These are phyloP conservation scores for Ophiostoma himal-ulmi DNA, from an alignment of 2,329 filamentous ascomycete species.

Conservation along the genomic window DNA sequence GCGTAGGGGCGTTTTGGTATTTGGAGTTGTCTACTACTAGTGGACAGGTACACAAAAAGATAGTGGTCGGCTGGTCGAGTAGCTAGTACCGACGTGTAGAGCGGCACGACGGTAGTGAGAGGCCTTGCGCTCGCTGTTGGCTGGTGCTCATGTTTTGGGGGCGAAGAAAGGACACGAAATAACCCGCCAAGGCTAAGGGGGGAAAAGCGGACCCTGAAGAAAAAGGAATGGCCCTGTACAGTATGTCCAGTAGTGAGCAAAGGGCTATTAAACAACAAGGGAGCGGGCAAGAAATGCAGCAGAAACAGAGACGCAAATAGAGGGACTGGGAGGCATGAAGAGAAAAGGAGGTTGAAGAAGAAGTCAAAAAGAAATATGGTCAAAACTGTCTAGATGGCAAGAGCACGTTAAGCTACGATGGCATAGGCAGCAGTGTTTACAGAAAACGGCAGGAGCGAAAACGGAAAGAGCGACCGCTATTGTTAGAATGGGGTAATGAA, in stretches of 20 bases:
- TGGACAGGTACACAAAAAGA: not conserved
- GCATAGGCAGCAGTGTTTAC: not conserved
- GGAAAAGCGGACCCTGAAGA: constrained; percentile 18
- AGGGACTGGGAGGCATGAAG: constrained; percentile 1
- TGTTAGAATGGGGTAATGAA: not conserved
- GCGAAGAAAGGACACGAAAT: constrained; percentile 21
- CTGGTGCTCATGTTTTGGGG: constrained; percentile 18
- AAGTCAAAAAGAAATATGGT: not conserved
- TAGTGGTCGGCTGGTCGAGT: not conserved
- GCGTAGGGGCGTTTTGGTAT: constrained; percentile 14
- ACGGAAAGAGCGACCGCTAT: constrained; percentile 10
- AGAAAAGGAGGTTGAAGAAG: not conserved
- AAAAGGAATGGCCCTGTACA: constrained; percentile 15
- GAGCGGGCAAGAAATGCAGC: constrained; percentile 4
- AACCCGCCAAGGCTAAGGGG: constrained; percentile 19
- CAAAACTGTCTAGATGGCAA: not conserved
- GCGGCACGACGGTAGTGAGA: not conserved
- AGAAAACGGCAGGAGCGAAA: constrained; percentile 10
- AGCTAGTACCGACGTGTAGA: not conserved
- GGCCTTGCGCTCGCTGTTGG: not conserved
- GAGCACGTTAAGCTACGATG: not conserved
- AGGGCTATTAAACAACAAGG: constrained; percentile 1
- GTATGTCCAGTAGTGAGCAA: not conserved
- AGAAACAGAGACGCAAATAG: constrained; percentile 2
- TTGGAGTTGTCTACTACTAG: not conserved